These are phyloP conservation scores for Malassezia psittaci DNA, from an alignment of 1,284 basidiomycete genomes.

Conservation along the genomic window DNA sequence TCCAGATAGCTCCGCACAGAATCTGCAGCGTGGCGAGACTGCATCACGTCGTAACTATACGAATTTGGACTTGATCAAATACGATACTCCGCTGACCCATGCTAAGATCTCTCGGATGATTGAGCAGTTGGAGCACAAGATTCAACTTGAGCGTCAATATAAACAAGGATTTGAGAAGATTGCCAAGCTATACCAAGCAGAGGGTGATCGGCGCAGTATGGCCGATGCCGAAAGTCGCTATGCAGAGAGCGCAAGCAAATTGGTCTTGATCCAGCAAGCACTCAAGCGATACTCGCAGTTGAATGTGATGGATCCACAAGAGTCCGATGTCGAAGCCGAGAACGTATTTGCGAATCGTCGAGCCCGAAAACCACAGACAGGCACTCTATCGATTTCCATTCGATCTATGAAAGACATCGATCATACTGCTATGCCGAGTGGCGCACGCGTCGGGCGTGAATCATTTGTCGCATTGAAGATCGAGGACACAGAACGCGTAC, in stretches of 20 bases:
- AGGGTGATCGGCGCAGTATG: constrained; percentile 68
- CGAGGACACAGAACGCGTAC: constrained; percentile 83
- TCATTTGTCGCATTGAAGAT: constrained; percentile 90
- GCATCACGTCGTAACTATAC: constrained; percentile 6
- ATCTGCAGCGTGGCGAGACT: neutral
- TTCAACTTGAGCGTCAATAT: constrained; percentile 96
- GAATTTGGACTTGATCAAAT: constrained; percentile 74
- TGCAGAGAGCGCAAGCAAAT: constrained; percentile 89
- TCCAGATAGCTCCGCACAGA: neutral
- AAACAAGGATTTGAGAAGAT: constrained; percentile 98
- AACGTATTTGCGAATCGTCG: constrained; percentile 61
- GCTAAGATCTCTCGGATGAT: constrained; percentile 97
- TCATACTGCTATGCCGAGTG: constrained; percentile 63
- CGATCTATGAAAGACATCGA: constrained; percentile 86
- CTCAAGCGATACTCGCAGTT: constrained; percentile 93
- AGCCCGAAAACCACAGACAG: constrained; percentile 83
- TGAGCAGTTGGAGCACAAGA: constrained; percentile 97
- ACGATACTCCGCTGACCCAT: constrained; percentile 89
- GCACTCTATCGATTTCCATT: constrained; percentile 78
- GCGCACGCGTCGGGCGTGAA: constrained; percentile 55
- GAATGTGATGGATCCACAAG: constrained; percentile 74
- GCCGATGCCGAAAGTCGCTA: constrained; percentile 82
- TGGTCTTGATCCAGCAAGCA: constrained; percentile 79
- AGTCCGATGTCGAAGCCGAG: constrained; percentile 53
- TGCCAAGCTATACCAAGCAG: constrained; percentile 75